Conservation (phyloP, 179 eudicot species). For the Pouteria campechiana region DNA sequence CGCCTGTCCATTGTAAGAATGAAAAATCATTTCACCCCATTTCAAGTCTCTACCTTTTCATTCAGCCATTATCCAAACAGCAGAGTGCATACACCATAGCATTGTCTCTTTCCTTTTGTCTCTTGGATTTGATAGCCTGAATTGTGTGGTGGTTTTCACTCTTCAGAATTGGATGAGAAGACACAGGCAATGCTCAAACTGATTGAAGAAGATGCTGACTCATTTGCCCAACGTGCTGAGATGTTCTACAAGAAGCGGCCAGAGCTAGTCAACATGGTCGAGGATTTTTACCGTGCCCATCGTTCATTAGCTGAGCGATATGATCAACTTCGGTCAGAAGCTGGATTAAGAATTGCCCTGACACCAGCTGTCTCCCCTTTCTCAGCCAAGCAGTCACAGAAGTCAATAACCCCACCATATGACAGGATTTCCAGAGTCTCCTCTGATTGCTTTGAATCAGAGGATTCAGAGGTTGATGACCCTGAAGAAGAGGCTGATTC, state of each 20-base stretch:
- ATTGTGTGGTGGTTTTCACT: too few species aligned
- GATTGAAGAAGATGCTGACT: slow-evolving; percentile 90
- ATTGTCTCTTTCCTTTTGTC: too few species aligned
- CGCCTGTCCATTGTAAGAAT: too few species aligned
- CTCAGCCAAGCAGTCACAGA: slow-evolving; percentile 22
- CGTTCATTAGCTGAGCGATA: slow-evolving; percentile 77
- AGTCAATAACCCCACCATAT: slow-evolving; percentile 5
- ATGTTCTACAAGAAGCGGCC: slow-evolving; percentile 96
- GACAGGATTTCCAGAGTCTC: too few species aligned
- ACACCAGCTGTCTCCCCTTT: slow-evolving; percentile 32
- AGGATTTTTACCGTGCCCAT: slow-evolving; percentile 73
- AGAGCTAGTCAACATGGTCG: slow-evolving; percentile 70
- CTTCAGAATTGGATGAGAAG: slow-evolving; percentile 78
- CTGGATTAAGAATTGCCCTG: slow-evolving; percentile 31
- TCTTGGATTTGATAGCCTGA: too few species aligned
- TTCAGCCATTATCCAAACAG: too few species aligned
- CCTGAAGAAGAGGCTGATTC: slow-evolving; percentile 47
- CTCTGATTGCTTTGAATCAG: slow-evolving; percentile 35
- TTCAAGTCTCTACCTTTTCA: too few species aligned
- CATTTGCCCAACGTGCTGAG: slow-evolving; percentile 88
- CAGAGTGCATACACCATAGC: too few species aligned
- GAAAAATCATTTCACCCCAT: too few species aligned
- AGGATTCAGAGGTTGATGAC: slow-evolving; percentile 48
- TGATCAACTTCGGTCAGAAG: slow-evolving; percentile 56
- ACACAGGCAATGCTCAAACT: slow-evolving; percentile 63